phyloP scores from a whole-genome alignment of 805 yeast genomes.

The Wickerhamomyces ciferrii region DNA sequence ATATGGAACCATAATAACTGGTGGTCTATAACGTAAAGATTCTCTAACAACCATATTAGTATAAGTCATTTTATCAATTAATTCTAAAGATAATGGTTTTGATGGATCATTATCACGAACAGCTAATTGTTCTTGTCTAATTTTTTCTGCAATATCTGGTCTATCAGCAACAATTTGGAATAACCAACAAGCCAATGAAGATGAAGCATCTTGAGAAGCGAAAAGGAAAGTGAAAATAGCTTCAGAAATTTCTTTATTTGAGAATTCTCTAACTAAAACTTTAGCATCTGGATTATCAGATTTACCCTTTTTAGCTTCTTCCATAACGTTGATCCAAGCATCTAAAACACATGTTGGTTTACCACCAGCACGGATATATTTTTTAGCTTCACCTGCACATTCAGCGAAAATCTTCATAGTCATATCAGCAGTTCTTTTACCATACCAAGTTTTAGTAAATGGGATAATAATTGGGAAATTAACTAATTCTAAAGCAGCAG shows the following conservation, averaged over 20 bases:
- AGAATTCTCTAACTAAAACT: conserved; percentile 70
- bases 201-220: conserved; percentile 97
- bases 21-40: conserved; percentile 91
- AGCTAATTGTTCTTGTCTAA: conserved; percentile 86
- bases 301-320: conserved; percentile 51
- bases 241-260: conserved; percentile 90
- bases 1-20: conserved; percentile 97
- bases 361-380: conserved; percentile 71
- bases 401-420: conserved; percentile 87
- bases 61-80: conserved; percentile 83
- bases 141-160: conserved; percentile 81
- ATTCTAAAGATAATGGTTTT: conserved; percentile 55
- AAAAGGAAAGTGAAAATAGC: conserved; percentile 94
- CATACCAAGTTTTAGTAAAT: conserved; percentile 97
- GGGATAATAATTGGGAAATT: conserved; percentile 97
- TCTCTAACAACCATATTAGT: conserved; percentile 91
- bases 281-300: conserved; percentile 48
- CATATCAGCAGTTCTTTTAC: conserved; percentile 86
- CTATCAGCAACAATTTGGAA: conserved; percentile 95
- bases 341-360: conserved; percentile 88
- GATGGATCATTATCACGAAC: conserved; percentile 76
- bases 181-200: conserved; percentile 96
- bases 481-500: conserved; percentile 95
- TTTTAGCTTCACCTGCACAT: conserved; percentile 87
- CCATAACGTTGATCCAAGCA: conserved; percentile 88